A percentile compares a stretch with the other conserved stretches of the same genome.
These are phyloP conservation scores for Pseudophaeomoniella oleicola DNA, from an alignment of 2,329 filamentous ascomycete species.

Conservation along the genomic window DNA sequence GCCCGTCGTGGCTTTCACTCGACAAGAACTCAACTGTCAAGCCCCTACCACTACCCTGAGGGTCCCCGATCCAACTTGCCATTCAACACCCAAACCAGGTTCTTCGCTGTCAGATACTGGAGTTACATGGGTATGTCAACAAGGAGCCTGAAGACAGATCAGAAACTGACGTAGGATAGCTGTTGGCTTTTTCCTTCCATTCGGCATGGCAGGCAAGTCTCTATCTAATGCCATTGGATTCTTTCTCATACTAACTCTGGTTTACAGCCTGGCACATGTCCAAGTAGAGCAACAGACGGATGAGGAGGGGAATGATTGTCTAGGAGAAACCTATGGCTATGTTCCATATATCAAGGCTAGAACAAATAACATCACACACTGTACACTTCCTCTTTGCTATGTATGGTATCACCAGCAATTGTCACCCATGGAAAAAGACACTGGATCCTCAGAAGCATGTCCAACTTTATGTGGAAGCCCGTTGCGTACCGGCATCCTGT, in stretches of 20 bases:
- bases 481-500: too few relatives aligned
- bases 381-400: too few relatives aligned
- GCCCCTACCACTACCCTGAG: slow-evolving; percentile 97
- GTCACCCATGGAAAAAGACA: too few relatives aligned
- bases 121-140: slow-evolving; percentile 50
- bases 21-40: slow-evolving; percentile 64
- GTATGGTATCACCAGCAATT: too few relatives aligned
- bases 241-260: slow-evolving; percentile 12
- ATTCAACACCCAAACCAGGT: slow-evolving; percentile 87
- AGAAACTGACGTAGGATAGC: slow-evolving; percentile 21
- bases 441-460: too few relatives aligned
- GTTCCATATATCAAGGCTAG: too few relatives aligned
- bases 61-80: slow-evolving; percentile 88
- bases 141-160: slow-evolving; percentile 4
- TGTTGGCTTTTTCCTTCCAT: slow-evolving; percentile 43
- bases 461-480: too few relatives aligned
- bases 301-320: too few relatives aligned
- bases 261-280: slow-evolving; percentile 50
- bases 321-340: too few relatives aligned
- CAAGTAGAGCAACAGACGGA: too few relatives aligned
- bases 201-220: slow-evolving; percentile 48
- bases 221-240: background rate
- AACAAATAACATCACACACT: too few relatives aligned
- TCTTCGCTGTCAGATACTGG: slow-evolving; percentile 76
- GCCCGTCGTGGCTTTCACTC: slow-evolving; percentile 89